phyloP scores from a whole-genome alignment of 2,329 filamentous ascomycete species.

The Neonectria magnoliae region DNA sequence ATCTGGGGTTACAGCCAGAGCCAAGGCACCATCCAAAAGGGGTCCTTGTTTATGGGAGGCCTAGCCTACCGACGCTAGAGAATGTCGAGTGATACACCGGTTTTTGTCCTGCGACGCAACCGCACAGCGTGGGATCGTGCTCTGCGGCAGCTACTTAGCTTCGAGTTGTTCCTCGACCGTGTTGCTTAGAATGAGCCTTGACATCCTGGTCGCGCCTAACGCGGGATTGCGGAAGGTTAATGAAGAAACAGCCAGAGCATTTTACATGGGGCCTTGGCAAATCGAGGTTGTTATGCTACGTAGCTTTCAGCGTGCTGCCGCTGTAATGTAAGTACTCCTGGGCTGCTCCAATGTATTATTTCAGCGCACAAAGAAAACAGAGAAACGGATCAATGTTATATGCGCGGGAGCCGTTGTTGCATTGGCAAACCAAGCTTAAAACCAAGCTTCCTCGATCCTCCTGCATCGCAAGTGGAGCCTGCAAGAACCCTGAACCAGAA shows the following conservation, averaged over 20 bases:
- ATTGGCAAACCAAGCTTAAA: neutral
- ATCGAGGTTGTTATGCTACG: too few relatives aligned
- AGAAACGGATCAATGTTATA: too few relatives aligned
- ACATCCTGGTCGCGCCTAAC: too few relatives aligned
- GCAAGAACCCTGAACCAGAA: neutral
- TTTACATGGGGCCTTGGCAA: neutral
- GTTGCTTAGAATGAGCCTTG: neutral
- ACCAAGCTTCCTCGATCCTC: neutral
- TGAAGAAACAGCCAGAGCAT: neutral
- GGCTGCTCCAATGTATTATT: too few relatives aligned
- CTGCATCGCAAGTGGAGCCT: neutral
- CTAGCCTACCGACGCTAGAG: neutral
- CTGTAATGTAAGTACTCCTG: too few relatives aligned
- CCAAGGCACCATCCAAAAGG: neutral
- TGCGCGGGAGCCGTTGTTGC: neutral
- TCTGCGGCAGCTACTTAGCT: neutral
- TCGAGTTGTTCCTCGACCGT: neutral
- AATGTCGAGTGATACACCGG: neutral
- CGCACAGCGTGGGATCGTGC: neutral
- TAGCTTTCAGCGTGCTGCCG: too few relatives aligned
- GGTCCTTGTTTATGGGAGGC: neutral
- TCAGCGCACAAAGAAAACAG: too few relatives aligned
- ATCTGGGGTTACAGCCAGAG: conserved; percentile 6
- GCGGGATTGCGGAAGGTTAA: neutral
- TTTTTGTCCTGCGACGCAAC: neutral